Conservation (phyloP, 2,329 filamentous ascomycete species). For the Colletotrichum abscissum region DNA sequence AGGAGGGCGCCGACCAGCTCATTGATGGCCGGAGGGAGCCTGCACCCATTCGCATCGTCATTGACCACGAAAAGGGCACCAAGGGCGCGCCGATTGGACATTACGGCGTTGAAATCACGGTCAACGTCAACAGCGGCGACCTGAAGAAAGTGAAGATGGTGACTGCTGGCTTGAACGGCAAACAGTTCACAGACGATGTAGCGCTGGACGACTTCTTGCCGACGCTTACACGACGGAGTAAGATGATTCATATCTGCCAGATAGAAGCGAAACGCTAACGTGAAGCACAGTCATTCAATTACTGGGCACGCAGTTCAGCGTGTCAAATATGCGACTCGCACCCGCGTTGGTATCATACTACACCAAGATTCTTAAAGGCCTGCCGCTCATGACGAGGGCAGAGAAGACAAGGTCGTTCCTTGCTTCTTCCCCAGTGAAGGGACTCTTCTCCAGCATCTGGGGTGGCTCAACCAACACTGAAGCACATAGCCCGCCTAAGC, state of each 20-base stretch:
- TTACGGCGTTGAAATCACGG: slow-evolving; percentile 78
- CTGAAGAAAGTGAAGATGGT: slow-evolving; percentile 60
- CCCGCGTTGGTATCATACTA: slow-evolving; percentile 81
- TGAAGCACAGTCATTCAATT: slow-evolving; percentile 72
- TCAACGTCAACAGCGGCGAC: slow-evolving; percentile 69
- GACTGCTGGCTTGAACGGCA: slow-evolving; percentile 74
- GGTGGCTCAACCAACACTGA: slow-evolving; percentile 66
- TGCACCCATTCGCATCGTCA: slow-evolving; percentile 76
- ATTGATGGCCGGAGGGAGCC: slow-evolving; percentile 74
- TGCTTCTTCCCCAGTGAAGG: slow-evolving; percentile 87
- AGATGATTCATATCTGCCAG: slow-evolving; percentile 42
- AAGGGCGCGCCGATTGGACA: slow-evolving; percentile 74
- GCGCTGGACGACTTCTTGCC: slow-evolving; percentile 78
- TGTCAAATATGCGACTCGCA: slow-evolving; percentile 72
- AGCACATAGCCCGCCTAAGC: slow-evolving; percentile 49
- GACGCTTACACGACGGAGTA: slow-evolving; percentile 79
- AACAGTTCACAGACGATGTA: slow-evolving; percentile 79
- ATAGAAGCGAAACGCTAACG: slow-evolving; percentile 47
- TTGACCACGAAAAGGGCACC: slow-evolving; percentile 76
- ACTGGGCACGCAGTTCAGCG: slow-evolving; percentile 75
- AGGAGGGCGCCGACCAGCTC: slow-evolving; percentile 73
- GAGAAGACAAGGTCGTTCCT: slow-evolving; percentile 77
- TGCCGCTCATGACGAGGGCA: slow-evolving; percentile 71
- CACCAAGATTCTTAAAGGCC: slow-evolving; percentile 77
- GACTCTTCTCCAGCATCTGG: slow-evolving; percentile 83